phyloP scores from a whole-genome alignment of 2,329 filamentous ascomycete genomes.

The Xylaria sp. region DNA sequence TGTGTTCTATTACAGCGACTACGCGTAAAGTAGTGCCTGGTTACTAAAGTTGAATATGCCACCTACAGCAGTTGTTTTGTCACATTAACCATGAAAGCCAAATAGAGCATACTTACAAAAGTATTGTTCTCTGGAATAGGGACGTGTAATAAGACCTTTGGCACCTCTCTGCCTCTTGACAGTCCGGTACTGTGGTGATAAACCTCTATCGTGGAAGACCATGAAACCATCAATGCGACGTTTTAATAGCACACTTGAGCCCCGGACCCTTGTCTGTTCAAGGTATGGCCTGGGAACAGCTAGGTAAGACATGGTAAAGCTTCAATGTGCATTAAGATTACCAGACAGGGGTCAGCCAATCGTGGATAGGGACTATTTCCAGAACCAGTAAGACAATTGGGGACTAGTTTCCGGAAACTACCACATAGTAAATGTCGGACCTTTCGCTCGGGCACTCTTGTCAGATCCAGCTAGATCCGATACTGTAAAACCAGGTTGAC shows the following conservation, averaged over 20 bases:
- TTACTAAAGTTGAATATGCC: too few species aligned
- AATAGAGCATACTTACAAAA: too few species aligned
- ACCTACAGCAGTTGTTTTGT: too few species aligned
- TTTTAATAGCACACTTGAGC: conserved; percentile 10
- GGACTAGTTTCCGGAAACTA: conserved; percentile 16
- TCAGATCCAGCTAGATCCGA: neutral
- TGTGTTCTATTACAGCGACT: neutral
- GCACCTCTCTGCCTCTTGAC: neutral
- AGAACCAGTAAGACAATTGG: conserved; percentile 34
- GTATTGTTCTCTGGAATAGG: too few species aligned
- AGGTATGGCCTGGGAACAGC: conserved; percentile 31
- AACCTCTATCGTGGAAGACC: conserved; percentile 12
- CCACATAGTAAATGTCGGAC: neutral
- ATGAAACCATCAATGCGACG: conserved; percentile 18
- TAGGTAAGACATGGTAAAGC: conserved; percentile 40
- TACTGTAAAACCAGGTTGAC: conserved; percentile 1
- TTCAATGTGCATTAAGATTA: conserved; percentile 47
- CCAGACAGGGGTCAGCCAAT: conserved; percentile 43
- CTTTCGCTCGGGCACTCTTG: neutral
- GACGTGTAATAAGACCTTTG: neutral
- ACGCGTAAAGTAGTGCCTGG: too few species aligned
- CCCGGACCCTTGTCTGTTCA: conserved; percentile 32
- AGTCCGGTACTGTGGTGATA: neutral
- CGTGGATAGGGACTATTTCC: conserved; percentile 28
- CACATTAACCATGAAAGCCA: too few species aligned